These are phyloP conservation scores for Mollisia scopiformis DNA, from an alignment of 2,329 filamentous ascomycete genomes.

Conservation along the genomic window DNA sequence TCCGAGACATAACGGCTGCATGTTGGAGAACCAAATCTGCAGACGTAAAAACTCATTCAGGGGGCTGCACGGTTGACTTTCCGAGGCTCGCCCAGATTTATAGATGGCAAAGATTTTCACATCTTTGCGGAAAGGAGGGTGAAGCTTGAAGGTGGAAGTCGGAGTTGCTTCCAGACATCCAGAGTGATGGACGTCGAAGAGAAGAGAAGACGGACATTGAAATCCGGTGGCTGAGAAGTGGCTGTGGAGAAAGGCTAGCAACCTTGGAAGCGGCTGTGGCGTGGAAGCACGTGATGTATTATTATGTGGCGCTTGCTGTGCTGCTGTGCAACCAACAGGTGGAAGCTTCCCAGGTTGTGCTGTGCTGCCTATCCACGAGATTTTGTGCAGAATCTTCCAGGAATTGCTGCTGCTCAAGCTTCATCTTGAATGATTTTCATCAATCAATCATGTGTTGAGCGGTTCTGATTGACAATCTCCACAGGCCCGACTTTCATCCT, in stretches of 20 bases:
- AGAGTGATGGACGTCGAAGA: not conserved
- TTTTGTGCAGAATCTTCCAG: not conserved
- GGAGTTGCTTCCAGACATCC: not conserved
- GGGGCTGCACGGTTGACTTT: not conserved
- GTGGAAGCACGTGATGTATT: not conserved
- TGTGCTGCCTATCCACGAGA: not conserved
- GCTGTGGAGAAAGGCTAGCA: not conserved
- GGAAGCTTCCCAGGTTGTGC: too few relatives aligned
- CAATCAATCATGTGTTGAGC: not conserved
- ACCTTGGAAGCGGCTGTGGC: not conserved
- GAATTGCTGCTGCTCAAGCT: not conserved
- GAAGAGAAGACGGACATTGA: not conserved
- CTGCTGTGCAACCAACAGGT: too few relatives aligned
- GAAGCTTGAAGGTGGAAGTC: not conserved
- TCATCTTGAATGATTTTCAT: not conserved
- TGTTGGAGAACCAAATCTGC: not conserved
- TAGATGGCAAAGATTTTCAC: not conserved
- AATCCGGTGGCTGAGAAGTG: not conserved
- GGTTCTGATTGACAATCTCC: not conserved
- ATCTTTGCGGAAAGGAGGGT: not conserved
- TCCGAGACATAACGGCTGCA: conserved; percentile 5
- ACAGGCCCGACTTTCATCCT: not conserved
- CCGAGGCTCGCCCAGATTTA: not conserved
- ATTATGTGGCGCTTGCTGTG: not conserved
- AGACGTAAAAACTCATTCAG: not conserved